Base-by-base conservation (phyloP, 148 eudicot species). In the Suaeda aralocaspica region DNA sequence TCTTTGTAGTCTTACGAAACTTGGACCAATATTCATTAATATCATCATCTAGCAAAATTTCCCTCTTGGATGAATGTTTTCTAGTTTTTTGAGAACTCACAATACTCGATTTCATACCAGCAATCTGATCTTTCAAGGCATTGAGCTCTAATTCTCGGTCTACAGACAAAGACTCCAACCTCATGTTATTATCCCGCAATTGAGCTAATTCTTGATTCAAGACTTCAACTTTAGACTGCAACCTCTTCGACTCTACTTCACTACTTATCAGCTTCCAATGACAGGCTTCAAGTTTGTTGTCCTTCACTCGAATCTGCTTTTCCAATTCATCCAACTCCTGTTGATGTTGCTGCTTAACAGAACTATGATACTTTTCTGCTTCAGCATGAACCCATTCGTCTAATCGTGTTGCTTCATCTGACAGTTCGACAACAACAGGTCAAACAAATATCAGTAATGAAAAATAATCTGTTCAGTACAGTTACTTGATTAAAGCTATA, bases 231-330 rank as follows among this genome's bases (percentile, higher is more conserved):
- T 81, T 88, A 15, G 96, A 74, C 31, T 79, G 80, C 39, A 87
- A 44, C 56, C 87, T 72, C 82, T 87, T 91, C 31, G 84, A 80
- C 63, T 94, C 91, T 10, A 84, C 45, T 56, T 91, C 99, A 84
- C 79, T 74, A 77, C 90, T 86, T 34, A 86, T 28, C 60, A 78
- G 67, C 72, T 83, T 84, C 97, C 96, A 87, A 9, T 79, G 86
- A 19, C 78, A 84, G 62, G 82, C 86, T 86, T 89, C 93, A 77
- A 94, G 66, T 68, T 86, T 93, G 58, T 92, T 96, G 28, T 90
- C 92, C 70, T 84, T 90, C 53, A 86, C 73, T 58, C 84, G 81
- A 75, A 92, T 68, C 74, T 88, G 88, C 73, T 88, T 95, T 6
- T 87, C 78, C 66, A 93, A 87, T 13, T 90, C 91, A 59, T 87